Evolutionary conservation across 768 basidiomycete species (phyloP).

Genomic region (Suillus fuscotomentosus): DNA sequence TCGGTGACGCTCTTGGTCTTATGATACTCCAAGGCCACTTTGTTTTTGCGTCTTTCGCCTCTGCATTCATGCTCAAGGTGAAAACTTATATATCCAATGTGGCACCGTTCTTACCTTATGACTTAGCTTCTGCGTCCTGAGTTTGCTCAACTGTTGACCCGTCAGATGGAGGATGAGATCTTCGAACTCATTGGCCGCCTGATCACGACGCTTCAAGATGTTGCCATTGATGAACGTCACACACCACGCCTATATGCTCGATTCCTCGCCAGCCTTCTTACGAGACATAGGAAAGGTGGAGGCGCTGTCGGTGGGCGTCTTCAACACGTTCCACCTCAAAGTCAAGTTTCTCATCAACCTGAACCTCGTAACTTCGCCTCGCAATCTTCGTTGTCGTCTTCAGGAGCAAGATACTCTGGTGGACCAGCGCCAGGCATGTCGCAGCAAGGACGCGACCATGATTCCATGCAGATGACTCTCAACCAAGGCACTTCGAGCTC

Average conservation of each 20-base stretch:
- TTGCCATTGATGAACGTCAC: slow-evolving; percentile 80
- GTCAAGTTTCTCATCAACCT: slow-evolving; percentile 23
- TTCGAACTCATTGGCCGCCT: slow-evolving; percentile 70
- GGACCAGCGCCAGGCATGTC: slow-evolving; percentile 13
- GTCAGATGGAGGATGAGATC: slow-evolving; percentile 63
- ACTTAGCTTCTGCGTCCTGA: slow-evolving; percentile 69
- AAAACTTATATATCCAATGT: slow-evolving; percentile 5
- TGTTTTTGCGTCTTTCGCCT: slow-evolving; percentile 77
- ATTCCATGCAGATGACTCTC: slow-evolving; percentile 32
- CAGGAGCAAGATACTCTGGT: slow-evolving; percentile 19
- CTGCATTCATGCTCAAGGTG: slow-evolving; percentile 81
- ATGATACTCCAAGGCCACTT: slow-evolving; percentile 54
- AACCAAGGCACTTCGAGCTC: background rate
- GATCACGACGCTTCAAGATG: slow-evolving; percentile 68
- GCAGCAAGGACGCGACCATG: slow-evolving; percentile 18
- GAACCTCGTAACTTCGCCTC: slow-evolving; percentile 13
- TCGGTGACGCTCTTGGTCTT: background rate
- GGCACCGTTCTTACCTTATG: background rate
- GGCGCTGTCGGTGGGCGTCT: slow-evolving; percentile 50
- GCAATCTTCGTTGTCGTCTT: slow-evolving; percentile 32
- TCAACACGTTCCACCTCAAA: slow-evolving; percentile 49
- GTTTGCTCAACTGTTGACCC: slow-evolving; percentile 59
- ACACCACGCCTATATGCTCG: slow-evolving; percentile 79
- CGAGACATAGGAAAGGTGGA: slow-evolving; percentile 67
- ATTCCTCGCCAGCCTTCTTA: slow-evolving; percentile 72